Evolutionary conservation across 768 basidiomycete species (phyloP), one percentile per base, ranked within the genome.

Genomic region (Sporobolomyces pararoseus): DNA sequence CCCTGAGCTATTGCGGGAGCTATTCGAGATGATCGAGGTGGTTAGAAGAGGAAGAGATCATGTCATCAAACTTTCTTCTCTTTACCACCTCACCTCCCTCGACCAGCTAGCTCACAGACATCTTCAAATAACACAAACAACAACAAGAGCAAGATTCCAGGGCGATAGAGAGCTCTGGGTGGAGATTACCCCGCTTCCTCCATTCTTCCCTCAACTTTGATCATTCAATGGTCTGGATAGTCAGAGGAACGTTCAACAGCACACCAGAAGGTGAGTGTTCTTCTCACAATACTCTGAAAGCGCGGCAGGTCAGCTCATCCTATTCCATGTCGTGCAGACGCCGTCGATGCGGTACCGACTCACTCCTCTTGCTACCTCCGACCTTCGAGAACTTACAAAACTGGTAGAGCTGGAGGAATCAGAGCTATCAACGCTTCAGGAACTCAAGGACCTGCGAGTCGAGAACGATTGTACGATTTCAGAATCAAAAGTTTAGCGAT

Each of bases 141-240:
- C n/a, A n/a, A n/a, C n/a, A n/a, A n/a, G n/a, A n/a, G n/a, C n/a
- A n/a, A n/a, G n/a, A n/a, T n/a, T n/a, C n/a, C n/a, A n/a, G n/a
- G n/a, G n/a, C n/a, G n/a, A n/a, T n/a, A n/a, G n/a, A n/a, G n/a
- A n/a, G n/a, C n/a, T n/a, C n/a, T n/a, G n/a, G n/a, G n/a, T n/a
- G n/a, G n/a, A n/a, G n/a, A 42, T 42, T 9, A 51, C 35, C 53
- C 19, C 25, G 32, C 7, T 54, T 57, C 17, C 14, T 21, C 58
- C 29, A 6, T 42, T 5, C 58, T 46, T 39, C 55, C 21, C 21
- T 58, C 35, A 58, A 44, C 55, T 27, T 19, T 46, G 42, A n/a
- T 14, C 14, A 4, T 27, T 23, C 5, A 3, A 70, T 70, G 69
- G 69, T 70, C 35, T 70, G 69, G 69, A 27, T 70, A 23, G 64